These are phyloP conservation scores for Butyriboletus loyo DNA, from an alignment of 768 basidiomycete genomes.

Conservation along the genomic window DNA sequence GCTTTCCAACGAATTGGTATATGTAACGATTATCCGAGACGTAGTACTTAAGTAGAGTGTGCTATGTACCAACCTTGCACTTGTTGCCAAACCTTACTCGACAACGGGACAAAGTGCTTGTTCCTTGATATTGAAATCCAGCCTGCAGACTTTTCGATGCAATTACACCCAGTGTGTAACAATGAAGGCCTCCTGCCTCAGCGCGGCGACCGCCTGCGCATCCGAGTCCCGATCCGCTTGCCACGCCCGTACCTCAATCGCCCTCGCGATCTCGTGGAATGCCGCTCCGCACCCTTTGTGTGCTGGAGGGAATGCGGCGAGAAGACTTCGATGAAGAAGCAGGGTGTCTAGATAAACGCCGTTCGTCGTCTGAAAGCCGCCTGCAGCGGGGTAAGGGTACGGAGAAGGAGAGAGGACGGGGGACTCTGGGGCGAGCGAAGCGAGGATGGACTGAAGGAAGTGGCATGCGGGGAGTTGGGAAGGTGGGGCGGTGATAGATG, in stretches of 20 bases:
- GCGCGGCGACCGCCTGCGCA: slow-evolving; percentile 62
- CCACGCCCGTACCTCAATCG: slow-evolving; percentile 64
- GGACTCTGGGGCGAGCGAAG: slow-evolving; percentile 46
- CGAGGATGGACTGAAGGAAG: slow-evolving; percentile 58
- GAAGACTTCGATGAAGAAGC: slow-evolving; percentile 72
- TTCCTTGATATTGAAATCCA: background rate
- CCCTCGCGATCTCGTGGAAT: slow-evolving; percentile 62
- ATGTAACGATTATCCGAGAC: background rate
- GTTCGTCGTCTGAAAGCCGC: slow-evolving; percentile 50
- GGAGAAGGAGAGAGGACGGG: slow-evolving; percentile 33
- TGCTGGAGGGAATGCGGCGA: slow-evolving; percentile 56
- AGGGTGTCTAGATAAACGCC: slow-evolving; percentile 78
- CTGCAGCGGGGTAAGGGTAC: slow-evolving; percentile 31
- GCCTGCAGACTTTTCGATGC: slow-evolving; percentile 5
- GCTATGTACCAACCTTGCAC: background rate
- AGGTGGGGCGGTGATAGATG: slow-evolving; percentile 8
- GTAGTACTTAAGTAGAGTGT: background rate
- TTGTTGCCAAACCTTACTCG: background rate
- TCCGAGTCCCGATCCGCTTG: slow-evolving; percentile 69
- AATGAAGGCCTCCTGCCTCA: slow-evolving; percentile 67
- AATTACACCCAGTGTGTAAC: slow-evolving; percentile 35
- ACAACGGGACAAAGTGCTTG: background rate
- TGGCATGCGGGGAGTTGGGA: slow-evolving; percentile 49
- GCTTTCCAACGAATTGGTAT: background rate
- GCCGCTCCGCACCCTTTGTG: slow-evolving; percentile 63